These are phyloP conservation scores for Fusarium pseudograminearum DNA, from an alignment of 2,329 filamentous ascomycete genomes.

Conservation along the genomic window DNA sequence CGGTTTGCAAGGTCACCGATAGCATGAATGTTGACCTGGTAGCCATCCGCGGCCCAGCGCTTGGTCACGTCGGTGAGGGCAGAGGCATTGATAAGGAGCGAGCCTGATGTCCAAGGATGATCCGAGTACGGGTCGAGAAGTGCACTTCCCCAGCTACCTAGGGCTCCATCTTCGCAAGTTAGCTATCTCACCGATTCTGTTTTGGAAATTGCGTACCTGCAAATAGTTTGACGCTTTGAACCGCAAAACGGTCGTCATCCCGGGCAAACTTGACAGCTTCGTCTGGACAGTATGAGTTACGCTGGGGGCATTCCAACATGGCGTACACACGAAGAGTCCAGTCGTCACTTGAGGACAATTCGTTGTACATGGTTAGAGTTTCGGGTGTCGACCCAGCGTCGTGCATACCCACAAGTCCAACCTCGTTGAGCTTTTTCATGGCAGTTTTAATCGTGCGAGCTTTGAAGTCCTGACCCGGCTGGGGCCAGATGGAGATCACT, in stretches of 20 bases:
- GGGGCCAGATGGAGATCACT: slow-evolving; percentile 68
- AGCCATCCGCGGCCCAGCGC: slow-evolving; percentile 70
- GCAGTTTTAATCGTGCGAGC: slow-evolving; percentile 67
- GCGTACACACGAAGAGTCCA: slow-evolving; percentile 74
- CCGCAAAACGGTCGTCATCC: slow-evolving; percentile 63
- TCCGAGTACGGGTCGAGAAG: slow-evolving; percentile 78
- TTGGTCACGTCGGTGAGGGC: slow-evolving; percentile 65
- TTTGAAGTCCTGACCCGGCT: slow-evolving; percentile 65
- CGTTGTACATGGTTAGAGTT: slow-evolving; percentile 66
- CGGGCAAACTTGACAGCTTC: slow-evolving; percentile 59
- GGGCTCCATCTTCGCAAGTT: slow-evolving; percentile 67
- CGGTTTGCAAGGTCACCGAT: slow-evolving; percentile 78
- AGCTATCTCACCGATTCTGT: neutral
- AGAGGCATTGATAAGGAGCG: slow-evolving; percentile 74
- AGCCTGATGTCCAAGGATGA: slow-evolving; percentile 70
- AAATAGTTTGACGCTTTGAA: slow-evolving; percentile 77
- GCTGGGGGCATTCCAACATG: slow-evolving; percentile 74
- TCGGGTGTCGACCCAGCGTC: slow-evolving; percentile 72
- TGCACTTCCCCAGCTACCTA: slow-evolving; percentile 78
- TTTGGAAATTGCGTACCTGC: slow-evolving; percentile 61
- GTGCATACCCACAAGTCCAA: slow-evolving; percentile 76
- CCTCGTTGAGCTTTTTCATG: slow-evolving; percentile 71
- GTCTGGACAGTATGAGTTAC: slow-evolving; percentile 72
- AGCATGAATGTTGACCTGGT: slow-evolving; percentile 78
- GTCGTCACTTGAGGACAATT: slow-evolving; percentile 61